These are phyloP conservation scores for Hymenoscyphus scutula DNA, from an alignment of 2,329 filamentous ascomycete species.

Conservation along the genomic window DNA sequence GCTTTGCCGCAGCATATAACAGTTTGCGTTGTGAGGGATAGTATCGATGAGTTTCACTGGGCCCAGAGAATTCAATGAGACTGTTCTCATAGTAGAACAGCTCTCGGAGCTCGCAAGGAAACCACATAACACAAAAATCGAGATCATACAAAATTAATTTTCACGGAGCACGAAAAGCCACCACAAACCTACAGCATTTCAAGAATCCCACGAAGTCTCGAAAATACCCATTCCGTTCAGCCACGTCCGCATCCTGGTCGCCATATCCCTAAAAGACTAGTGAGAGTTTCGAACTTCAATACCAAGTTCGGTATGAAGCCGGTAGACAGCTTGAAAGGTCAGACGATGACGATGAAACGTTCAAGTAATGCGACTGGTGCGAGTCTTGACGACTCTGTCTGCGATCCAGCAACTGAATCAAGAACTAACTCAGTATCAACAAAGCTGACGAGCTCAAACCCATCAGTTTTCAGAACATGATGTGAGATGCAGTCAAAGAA, in stretches of 20 bases:
- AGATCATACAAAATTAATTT: not conserved
- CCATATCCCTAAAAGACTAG: no score
- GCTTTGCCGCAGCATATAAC: not conserved
- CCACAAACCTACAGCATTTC: not conserved
- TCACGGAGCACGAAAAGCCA: not conserved
- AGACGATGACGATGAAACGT: no score
- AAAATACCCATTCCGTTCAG: no score
- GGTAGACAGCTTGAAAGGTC: no score
- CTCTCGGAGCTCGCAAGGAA: not conserved
- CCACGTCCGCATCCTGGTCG: no score
- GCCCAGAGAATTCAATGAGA: not conserved
- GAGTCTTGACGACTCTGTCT: no score
- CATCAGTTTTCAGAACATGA: not conserved
- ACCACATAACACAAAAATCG: not conserved
- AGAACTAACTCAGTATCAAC: no score
- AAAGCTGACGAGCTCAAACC: not conserved
- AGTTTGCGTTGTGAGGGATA: not conserved
- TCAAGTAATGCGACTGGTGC: no score
- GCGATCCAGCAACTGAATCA: no score
- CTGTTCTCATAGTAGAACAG: not conserved
- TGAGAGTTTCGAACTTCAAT: no score
- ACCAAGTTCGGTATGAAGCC: no score
- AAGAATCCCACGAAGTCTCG: no score
- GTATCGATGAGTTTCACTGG: not conserved
- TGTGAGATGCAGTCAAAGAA: not conserved